phyloP scores from a whole-genome alignment of 2,329 filamentous ascomycete species.

The Phialophora macrospora region DNA sequence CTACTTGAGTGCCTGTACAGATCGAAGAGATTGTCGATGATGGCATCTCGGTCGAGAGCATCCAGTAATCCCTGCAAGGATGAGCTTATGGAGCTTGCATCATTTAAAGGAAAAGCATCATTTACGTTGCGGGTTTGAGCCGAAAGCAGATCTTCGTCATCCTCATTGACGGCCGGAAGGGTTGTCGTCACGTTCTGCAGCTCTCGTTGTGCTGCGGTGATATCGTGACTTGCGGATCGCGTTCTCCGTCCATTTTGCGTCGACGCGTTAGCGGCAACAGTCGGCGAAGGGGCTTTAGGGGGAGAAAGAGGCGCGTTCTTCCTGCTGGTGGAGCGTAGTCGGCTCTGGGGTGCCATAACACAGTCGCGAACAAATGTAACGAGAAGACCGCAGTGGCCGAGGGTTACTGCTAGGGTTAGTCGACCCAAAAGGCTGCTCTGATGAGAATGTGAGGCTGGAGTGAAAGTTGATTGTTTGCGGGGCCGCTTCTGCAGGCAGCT shows the following conservation, averaged over 20 bases:
- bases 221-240: conserved; percentile 23
- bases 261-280: conserved; percentile 20
- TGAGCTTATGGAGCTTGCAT: conserved; percentile 11
- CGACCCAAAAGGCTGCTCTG: conserved; percentile 25
- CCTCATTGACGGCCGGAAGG: conserved; percentile 25
- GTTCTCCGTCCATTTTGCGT: conserved; percentile 16
- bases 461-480: conserved; percentile 11
- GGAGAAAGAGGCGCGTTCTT: conserved; percentile 31
- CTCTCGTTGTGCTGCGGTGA: conserved; percentile 22
- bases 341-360: conserved; percentile 26
- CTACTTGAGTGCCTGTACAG: conserved; percentile 29
- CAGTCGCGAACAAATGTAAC: background rate
- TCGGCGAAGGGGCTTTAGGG: conserved; percentile 8
- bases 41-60: conserved; percentile 27
- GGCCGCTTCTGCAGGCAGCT: background rate
- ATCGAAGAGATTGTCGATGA: conserved; percentile 31
- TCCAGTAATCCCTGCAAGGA: conserved; percentile 21
- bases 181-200: conserved; percentile 16
- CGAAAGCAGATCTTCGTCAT: background rate
- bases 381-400: conserved; percentile 9
- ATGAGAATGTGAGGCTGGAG: conserved; percentile 3
- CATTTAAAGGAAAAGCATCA: conserved; percentile 1
- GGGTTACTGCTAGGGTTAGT: conserved; percentile 27
- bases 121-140: conserved; percentile 7
- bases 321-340: conserved; percentile 29